Base-by-base conservation (phyloP, 2,329 filamentous ascomycete genomes). In the Aspergillus eucalypticola region DNA sequence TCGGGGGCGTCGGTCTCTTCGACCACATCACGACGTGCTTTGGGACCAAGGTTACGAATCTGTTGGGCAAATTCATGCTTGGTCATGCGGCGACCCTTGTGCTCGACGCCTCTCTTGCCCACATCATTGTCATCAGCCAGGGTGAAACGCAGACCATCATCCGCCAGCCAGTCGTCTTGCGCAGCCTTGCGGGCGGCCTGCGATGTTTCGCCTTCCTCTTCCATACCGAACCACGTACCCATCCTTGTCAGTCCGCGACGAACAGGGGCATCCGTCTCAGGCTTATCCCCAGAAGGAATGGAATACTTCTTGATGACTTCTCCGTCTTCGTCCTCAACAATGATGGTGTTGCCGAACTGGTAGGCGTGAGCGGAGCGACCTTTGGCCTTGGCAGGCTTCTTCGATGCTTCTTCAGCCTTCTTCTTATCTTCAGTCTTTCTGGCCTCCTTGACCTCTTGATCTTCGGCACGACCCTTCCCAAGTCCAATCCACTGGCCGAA, bases 291-390 rank as follows among this genome's bases (percentile, higher is more conserved):
- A 55, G 76, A 75, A 7, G 84, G 85, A 57, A 89, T 87, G 52
- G 86, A 85, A 71, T 88, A 88, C 69, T 87, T 88, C 78, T 88
- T 88, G 74, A 89, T 81, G 25, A 89, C 86, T 71, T 89, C 86
- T 25, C 86, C 86, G 66, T 88, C 85, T 68, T 88, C 86, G 65
- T 89, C 86, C 70, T 89, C 86, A 15, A 89, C 85, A 70, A 89
- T 89, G 65, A 89, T 87, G n/a, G 86, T 89, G 67, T 88, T 88
- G 54, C 86, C 86, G 66, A 88, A 88, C 63, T 88, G 86, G 67
- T 88, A 89, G 1, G 86, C 86, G 60, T 86, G 83, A 39, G 86
- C 86, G 46, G 86, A 86, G 27, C 85, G 86, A 59, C 76, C 69
- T 29, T 78, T 76, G 53, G 65, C 52, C 60, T 69, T 65, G 13